phyloP scores from a whole-genome alignment of 176 grass and related monocot species.

The Leersia perrieri region DNA sequence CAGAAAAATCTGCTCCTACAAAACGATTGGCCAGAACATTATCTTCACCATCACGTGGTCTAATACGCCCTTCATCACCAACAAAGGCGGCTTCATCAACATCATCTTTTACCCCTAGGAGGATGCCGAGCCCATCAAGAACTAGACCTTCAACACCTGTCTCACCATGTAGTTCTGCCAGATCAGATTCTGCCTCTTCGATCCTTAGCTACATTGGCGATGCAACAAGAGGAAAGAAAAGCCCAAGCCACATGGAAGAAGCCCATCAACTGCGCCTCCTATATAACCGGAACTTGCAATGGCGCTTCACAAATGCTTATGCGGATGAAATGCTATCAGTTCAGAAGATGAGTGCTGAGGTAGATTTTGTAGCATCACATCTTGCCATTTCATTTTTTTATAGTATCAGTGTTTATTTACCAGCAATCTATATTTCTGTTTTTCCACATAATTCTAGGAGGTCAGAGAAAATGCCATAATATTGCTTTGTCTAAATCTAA shows the following conservation, averaged over 20 bases:
- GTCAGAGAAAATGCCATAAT: neutral
- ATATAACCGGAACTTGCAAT: slow-evolving; percentile 80
- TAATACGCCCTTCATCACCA: slow-evolving; percentile 57
- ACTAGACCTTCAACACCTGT: slow-evolving; percentile 79
- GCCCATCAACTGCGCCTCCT: slow-evolving; percentile 72
- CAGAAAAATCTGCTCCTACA: slow-evolving; percentile 43
- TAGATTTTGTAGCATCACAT: slow-evolving; percentile 34
- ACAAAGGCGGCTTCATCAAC: slow-evolving; percentile 33
- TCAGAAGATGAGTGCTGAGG: slow-evolving; percentile 88
- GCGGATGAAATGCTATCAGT: slow-evolving; percentile 64
- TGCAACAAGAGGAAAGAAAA: slow-evolving; percentile 73
- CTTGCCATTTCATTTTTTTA: neutral
- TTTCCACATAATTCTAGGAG: neutral
- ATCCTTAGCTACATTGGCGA: slow-evolving; percentile 67
- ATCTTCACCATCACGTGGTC: slow-evolving; percentile 55
- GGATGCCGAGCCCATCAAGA: slow-evolving; percentile 64
- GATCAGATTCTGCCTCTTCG: slow-evolving; percentile 51
- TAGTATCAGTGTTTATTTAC: slow-evolving; percentile 5
- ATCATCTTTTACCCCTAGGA: slow-evolving; percentile 50
- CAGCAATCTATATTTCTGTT: neutral
- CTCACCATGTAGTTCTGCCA: slow-evolving; percentile 71
- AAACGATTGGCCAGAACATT: slow-evolving; percentile 54
- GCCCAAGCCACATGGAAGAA: slow-evolving; percentile 70
- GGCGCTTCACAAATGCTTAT: slow-evolving; percentile 87
- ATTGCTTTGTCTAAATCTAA: slow-evolving; percentile 4